Conservation (phyloP, 306 rosid genomes). For the Cercis canadensis region DNA sequence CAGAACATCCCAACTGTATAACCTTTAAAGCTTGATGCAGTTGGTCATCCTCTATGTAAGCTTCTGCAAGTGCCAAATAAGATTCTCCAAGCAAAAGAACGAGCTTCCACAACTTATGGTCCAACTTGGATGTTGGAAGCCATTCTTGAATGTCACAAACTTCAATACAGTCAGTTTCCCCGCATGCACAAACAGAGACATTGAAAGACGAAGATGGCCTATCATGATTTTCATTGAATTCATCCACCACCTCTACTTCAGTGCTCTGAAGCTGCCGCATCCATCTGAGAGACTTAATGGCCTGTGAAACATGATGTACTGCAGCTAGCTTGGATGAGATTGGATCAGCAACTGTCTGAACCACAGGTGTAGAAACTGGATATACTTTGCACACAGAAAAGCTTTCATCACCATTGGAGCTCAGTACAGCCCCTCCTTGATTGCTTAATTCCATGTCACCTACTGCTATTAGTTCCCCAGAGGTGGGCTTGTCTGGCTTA, state of each 20-base stretch:
- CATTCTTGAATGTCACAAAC: slow-evolving; percentile 95
- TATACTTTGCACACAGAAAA: slow-evolving; percentile 52
- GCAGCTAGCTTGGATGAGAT: slow-evolving; percentile 93
- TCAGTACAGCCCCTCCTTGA: slow-evolving; percentile 42
- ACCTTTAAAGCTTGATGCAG: slow-evolving; percentile 86
- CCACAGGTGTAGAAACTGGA: slow-evolving; percentile 65
- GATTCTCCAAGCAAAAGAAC: slow-evolving; percentile 98
- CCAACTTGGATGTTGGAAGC: slow-evolving; percentile 94
- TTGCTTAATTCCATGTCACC: slow-evolving; percentile 47
- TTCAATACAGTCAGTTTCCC: slow-evolving; percentile 95
- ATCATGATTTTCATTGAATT: slow-evolving; percentile 51
- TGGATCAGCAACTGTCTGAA: slow-evolving; percentile 90
- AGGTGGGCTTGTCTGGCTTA: slow-evolving; percentile 46
- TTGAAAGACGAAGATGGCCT: slow-evolving; percentile 57
- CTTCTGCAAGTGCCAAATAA: slow-evolving; percentile 92
- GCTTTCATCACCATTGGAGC: slow-evolving; percentile 47
- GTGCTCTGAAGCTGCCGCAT: slow-evolving; percentile 86
- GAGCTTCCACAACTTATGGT: slow-evolving; percentile 90
- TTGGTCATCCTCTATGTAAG: slow-evolving; percentile 83
- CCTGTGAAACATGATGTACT: slow-evolving; percentile 97
- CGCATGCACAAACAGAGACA: slow-evolving; percentile 90
- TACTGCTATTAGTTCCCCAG: slow-evolving; percentile 49
- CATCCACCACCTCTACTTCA: slow-evolving; percentile 64
- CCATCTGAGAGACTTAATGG: slow-evolving; percentile 94
- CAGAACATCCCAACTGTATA: slow-evolving; percentile 86